A percentile compares a stretch with the other conserved stretches of the same genome.
These are phyloP conservation scores for Serendipita sp. DNA, from an alignment of 768 basidiomycete species.

Conservation along the genomic window DNA sequence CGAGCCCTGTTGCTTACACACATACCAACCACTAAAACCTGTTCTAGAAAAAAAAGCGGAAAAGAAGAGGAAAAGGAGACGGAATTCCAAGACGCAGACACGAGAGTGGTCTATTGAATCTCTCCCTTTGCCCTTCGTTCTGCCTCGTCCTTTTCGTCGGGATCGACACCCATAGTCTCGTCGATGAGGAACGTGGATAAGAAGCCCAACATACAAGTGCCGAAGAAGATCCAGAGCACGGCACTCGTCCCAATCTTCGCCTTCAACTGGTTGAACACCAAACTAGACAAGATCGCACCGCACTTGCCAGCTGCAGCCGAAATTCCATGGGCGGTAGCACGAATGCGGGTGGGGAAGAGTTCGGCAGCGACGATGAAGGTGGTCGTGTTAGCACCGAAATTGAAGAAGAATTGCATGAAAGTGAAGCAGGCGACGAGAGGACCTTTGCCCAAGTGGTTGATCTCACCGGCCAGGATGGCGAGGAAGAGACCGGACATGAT, in stretches of 20 bases:
- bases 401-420: slow-evolving; percentile 67
- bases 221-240: slow-evolving; percentile 39
- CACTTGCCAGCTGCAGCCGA: slow-evolving; percentile 58
- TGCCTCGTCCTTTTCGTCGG: not conserved
- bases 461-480: slow-evolving; percentile 51
- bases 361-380: slow-evolving; percentile 54
- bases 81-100: not conserved
- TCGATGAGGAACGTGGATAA: slow-evolving; percentile 1
- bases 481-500: slow-evolving; percentile 51
- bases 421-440: slow-evolving; percentile 60
- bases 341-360: slow-evolving; percentile 63
- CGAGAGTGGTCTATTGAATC: not conserved
- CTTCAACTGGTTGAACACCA: slow-evolving; percentile 52
- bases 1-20: too few relatives aligned
- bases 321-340: slow-evolving; percentile 57
- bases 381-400: slow-evolving; percentile 53
- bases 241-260: slow-evolving; percentile 44
- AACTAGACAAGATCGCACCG: slow-evolving; percentile 61
- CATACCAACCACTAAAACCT: too few relatives aligned
- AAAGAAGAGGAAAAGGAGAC: not conserved
- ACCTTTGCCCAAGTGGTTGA: slow-evolving; percentile 35
- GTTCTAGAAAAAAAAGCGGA: not conserved
- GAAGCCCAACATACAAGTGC: not conserved
- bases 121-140: not conserved
- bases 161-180: slow-evolving; percentile 3